Evolutionary conservation across 805 yeast genomes (phyloP).

Genomic region (Torulaspora franciscae): DNA sequence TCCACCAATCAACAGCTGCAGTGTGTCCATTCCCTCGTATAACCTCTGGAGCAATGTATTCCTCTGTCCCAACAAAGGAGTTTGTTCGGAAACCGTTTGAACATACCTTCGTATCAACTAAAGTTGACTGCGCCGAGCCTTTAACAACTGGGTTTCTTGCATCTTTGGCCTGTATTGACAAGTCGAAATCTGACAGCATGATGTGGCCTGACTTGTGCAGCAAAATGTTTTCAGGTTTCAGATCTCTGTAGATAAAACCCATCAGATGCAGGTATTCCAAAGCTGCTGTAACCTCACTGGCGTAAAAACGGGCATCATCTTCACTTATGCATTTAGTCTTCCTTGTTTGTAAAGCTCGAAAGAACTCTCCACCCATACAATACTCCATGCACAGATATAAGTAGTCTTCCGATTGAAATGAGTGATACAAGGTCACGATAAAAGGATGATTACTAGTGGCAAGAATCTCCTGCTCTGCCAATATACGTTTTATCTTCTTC

Average conservation of each 20-base stretch:
- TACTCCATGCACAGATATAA: slow-evolving; percentile 95
- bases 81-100: slow-evolving; percentile 95
- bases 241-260: slow-evolving; percentile 95
- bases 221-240: slow-evolving; percentile 93
- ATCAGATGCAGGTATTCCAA: slow-evolving; percentile 89
- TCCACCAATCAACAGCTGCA: slow-evolving; percentile 99
- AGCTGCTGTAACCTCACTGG: slow-evolving; percentile 96
- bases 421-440: slow-evolving; percentile 91
- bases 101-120: slow-evolving; percentile 85
- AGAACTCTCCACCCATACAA: slow-evolving; percentile 99
- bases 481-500: slow-evolving; percentile 87
- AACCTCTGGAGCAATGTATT: slow-evolving; percentile 97
- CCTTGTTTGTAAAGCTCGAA: slow-evolving; percentile 90
- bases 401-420: slow-evolving; percentile 90
- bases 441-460: slow-evolving; percentile 96
- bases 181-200: slow-evolving; percentile 94
- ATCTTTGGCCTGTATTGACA: slow-evolving; percentile 80
- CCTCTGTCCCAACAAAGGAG: slow-evolving; percentile 98
- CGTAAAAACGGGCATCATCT: slow-evolving; percentile 86
- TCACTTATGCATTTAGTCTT: slow-evolving; percentile 81
- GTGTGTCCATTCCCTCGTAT: slow-evolving; percentile 97
- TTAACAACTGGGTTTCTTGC: slow-evolving; percentile 58
- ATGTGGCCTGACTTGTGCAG: slow-evolving; percentile 97
- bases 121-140: slow-evolving; percentile 33
- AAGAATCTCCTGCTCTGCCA: slow-evolving; percentile 94